Evolutionary conservation across 345 rosid genomes (phyloP).

Genomic region (Nephelium lappaceum): DNA sequence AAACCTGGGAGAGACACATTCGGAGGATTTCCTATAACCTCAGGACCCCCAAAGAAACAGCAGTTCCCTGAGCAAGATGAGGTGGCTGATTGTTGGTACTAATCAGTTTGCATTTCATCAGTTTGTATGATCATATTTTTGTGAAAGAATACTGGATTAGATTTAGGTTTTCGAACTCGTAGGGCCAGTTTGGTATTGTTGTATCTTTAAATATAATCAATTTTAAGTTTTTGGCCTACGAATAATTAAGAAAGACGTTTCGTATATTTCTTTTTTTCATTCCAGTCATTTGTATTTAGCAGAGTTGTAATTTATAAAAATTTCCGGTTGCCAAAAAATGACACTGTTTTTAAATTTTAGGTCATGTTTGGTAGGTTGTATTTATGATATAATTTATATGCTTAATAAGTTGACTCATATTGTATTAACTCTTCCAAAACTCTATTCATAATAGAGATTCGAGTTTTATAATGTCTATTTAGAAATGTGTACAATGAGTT

Average conservation of each 20-base stretch:
- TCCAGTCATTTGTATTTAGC: background rate
- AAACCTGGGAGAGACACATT: slow-evolving; percentile 58
- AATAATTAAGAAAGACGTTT: too few species aligned
- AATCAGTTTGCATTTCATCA: slow-evolving; percentile 3
- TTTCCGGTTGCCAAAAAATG: background rate
- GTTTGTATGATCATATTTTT: background rate
- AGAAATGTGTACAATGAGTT: too few species aligned
- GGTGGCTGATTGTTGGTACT: slow-evolving; percentile 76
- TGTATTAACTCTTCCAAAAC: too few species aligned
- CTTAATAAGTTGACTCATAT: too few species aligned
- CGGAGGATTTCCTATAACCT: slow-evolving; percentile 47
- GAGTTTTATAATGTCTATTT: too few species aligned
- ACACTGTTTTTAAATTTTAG: too few species aligned
- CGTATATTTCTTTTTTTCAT: too few species aligned
- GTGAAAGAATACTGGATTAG: background rate
- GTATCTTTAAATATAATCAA: too few species aligned
- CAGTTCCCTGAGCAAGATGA: slow-evolving; percentile 35
- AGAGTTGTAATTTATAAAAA: background rate
- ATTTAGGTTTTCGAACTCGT: too few species aligned
- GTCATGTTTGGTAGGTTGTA: background rate
- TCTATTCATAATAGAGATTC: too few species aligned
- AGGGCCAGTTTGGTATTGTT: too few species aligned
- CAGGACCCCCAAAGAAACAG: slow-evolving; percentile 69
- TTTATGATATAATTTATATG: background rate
- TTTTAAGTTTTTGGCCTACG: too few species aligned